phyloP scores from a whole-genome alignment of 176 grass and related monocot species.

The Raddia distichophylla region DNA sequence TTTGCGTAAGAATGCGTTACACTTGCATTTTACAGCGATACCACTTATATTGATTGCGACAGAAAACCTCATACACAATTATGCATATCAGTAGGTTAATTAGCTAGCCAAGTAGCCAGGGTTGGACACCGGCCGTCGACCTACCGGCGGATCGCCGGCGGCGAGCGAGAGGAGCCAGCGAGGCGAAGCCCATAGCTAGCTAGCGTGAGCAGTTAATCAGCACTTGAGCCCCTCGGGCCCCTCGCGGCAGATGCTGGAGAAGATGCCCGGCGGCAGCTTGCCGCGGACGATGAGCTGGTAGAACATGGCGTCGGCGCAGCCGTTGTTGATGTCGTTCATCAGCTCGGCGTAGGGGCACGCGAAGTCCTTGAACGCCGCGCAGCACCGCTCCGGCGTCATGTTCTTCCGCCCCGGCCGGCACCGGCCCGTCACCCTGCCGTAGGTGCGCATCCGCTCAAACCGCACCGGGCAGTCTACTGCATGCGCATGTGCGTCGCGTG shows the following conservation, averaged over 20 bases:
- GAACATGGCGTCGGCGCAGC: constrained; percentile 37
- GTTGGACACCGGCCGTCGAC: too few species aligned
- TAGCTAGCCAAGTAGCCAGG: too few species aligned
- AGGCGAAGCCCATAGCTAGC: neutral
- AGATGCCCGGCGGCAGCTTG: constrained; percentile 1
- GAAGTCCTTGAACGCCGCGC: constrained; percentile 10
- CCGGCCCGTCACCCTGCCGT: neutral
- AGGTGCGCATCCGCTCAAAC: neutral
- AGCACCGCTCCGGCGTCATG: neutral
- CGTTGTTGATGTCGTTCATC: constrained; percentile 20
- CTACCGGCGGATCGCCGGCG: too few species aligned
- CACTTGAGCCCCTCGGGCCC: neutral
- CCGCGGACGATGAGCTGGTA: constrained; percentile 12
- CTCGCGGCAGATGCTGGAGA: constrained; percentile 31
- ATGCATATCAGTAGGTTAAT: too few species aligned
- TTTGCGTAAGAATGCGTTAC: neutral
- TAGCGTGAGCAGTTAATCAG: neutral
- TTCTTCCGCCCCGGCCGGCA: neutral
- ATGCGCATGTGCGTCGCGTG: too few species aligned
- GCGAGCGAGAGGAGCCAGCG: neutral
- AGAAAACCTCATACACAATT: neutral
- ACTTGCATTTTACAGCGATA: neutral
- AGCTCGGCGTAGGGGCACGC: constrained; percentile 35
- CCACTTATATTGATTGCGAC: neutral
- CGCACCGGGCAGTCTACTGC: constrained; percentile 17